Percentiles rank a stretch among this genome's conserved stretches.
These are phyloP conservation scores for Dissophora ornata DNA, from an alignment of 192 early-diverging fungal species.

Conservation along the genomic window DNA sequence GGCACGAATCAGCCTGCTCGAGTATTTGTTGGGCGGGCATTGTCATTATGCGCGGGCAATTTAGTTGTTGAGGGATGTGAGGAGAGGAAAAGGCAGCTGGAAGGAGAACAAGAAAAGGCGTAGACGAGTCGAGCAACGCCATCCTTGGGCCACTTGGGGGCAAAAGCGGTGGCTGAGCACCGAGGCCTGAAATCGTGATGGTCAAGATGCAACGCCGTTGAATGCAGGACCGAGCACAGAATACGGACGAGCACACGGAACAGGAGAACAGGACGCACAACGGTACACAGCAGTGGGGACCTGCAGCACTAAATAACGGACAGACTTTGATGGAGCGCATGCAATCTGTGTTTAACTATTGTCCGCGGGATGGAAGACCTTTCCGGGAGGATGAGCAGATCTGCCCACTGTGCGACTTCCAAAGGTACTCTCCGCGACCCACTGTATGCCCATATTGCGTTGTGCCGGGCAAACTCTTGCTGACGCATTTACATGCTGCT, in stretches of 20 bases:
- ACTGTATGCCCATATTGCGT: no score
- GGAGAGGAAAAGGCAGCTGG: background rate
- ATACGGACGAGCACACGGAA: no score
- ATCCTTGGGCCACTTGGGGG: no score
- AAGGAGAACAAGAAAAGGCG: background rate
- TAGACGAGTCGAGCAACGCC: no score
- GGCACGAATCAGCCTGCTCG: constrained; percentile 32
- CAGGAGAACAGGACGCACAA: no score
- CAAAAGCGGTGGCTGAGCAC: no score
- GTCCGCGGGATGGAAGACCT: constrained; percentile 46
- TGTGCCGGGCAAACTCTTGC: no score
- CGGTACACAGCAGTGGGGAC: no score
- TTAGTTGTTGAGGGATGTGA: background rate
- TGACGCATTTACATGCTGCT: no score
- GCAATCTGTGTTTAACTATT: constrained; percentile 47
- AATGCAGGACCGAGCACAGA: no score
- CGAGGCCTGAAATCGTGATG: no score
- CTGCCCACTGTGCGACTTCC: constrained; percentile 46
- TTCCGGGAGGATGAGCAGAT: constrained; percentile 49
- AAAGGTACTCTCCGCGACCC: constrained; percentile 20
- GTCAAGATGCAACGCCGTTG: no score
- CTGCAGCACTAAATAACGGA: background rate
- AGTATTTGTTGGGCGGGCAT: constrained; percentile 21
- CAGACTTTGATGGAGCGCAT: constrained; percentile 11
- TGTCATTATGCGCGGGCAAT: constrained; percentile 7